Evolutionary conservation across 2,329 filamentous ascomycete species (phyloP), one percentile per base, ranked within the genome.

Genomic region (Hymenoscyphus fructigenus): DNA sequence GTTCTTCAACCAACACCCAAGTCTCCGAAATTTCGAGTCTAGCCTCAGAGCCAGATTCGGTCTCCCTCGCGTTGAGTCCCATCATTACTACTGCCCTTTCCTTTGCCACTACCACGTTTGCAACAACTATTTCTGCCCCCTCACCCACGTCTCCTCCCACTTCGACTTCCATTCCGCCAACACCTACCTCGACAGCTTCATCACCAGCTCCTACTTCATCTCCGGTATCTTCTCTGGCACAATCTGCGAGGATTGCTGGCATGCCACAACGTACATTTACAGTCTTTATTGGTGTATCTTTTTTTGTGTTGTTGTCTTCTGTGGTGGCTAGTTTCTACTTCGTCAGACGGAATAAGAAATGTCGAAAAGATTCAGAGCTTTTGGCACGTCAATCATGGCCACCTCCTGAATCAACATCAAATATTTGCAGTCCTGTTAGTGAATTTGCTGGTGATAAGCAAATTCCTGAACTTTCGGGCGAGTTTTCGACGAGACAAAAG

Each of bases 281-380:
- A n/a, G 41, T 26, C 23, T 26, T 60, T 12, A 28, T 60, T 4
- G 5, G n/a, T 12, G n/a, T 60, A 17, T n/a, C 28, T 7, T 32
- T 50, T n/a, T 32, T 60, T 9, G 17, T 60, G 10, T 28, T 53
- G 14, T 9, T 47, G 5, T 26, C 41, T 15, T 44, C 59, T 17
- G 53, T 60, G 9, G 12, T 34, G 4, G 15, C 53, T 6, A 20
- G 20, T 28, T 50, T 60, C 23, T 60, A 29, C 17, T 36, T 60
- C 26, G 17, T 53, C 28, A 41, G 44, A n/a, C 59, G 59, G 26
- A 60, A 60, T 12, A 53, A 47, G 17, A 55, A 60, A 34, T 38
- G 29, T 34, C 56, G 12, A 10, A 36, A 10, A 34, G 14, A 15
- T 20, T n/a, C 29, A 17, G 56, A 57, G 17, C n/a, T 57, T 34